Evolutionary conservation across 2,329 filamentous ascomycete genomes (phyloP).

Genomic region (Zymoseptoria crescenta): DNA sequence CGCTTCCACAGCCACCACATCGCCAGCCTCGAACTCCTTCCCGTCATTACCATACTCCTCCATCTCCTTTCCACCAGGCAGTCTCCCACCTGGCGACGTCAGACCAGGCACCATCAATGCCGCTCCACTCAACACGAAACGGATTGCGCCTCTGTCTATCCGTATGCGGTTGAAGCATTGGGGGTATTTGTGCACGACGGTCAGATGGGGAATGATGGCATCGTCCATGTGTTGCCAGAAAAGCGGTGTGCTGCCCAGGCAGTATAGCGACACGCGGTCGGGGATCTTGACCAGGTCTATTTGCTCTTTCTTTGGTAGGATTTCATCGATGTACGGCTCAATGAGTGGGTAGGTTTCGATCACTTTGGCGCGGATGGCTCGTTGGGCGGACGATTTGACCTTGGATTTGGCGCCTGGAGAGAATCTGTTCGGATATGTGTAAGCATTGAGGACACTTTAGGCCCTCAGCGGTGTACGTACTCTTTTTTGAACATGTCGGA

Average conservation of each 20-base stretch:
- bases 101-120: slow-evolving; percentile 94
- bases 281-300: slow-evolving; percentile 89
- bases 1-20: slow-evolving; percentile 79
- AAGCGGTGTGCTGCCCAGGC: slow-evolving; percentile 66
- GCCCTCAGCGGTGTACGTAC: slow-evolving; percentile 44
- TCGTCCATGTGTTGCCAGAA: slow-evolving; percentile 84
- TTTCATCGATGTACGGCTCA: slow-evolving; percentile 80
- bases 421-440: slow-evolving; percentile 48
- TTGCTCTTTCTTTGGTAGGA: slow-evolving; percentile 90
- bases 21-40: slow-evolving; percentile 69
- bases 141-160: slow-evolving; percentile 91
- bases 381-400: slow-evolving; percentile 93
- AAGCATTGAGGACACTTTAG: slow-evolving; percentile 3
- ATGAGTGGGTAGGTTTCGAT: slow-evolving; percentile 80
- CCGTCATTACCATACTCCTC: slow-evolving; percentile 39
- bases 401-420: slow-evolving; percentile 77
- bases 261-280: slow-evolving; percentile 83
- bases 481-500: slow-evolving; percentile 85
- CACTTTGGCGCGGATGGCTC: slow-evolving; percentile 73
- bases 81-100: slow-evolving; percentile 70
- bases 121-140: slow-evolving; percentile 88
- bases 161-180: slow-evolving; percentile 73
- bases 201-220: slow-evolving; percentile 77
- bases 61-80: slow-evolving; percentile 52
- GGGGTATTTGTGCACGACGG: slow-evolving; percentile 84